Conservation (phyloP, 2,329 filamentous ascomycete species). For the Calonectria hongkongensis region DNA sequence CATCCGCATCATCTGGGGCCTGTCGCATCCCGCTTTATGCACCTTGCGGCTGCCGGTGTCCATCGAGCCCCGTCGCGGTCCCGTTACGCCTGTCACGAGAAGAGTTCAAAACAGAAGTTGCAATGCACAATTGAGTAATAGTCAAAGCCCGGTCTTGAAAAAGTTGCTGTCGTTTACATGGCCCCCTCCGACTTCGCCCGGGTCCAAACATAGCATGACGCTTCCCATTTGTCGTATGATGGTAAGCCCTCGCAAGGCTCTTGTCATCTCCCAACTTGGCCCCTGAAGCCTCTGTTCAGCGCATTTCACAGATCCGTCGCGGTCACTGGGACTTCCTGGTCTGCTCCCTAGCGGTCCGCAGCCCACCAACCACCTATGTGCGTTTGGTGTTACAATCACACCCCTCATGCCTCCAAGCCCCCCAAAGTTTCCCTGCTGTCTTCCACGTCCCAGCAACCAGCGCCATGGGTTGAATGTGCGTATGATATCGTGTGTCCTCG, state of each 20-base stretch:
- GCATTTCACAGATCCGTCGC: conserved; percentile 24
- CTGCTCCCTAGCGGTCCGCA: conserved; percentile 38
- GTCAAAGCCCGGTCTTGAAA: conserved; percentile 44
- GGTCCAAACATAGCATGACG: conserved; percentile 47
- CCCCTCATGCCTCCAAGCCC: conserved; percentile 16
- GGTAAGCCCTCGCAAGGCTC: conserved; percentile 41
- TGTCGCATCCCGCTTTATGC: conserved; percentile 44
- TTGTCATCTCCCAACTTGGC: conserved; percentile 35
- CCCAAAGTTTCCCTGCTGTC: conserved; percentile 6
- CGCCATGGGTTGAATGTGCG: conserved; percentile 41
- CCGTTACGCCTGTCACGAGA: conserved; percentile 49
- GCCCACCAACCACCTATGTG: background rate
- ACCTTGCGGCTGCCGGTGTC: conserved; percentile 45
- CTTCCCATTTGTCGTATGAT: conserved; percentile 52
- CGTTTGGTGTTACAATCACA: conserved; percentile 14
- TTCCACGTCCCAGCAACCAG: conserved; percentile 36
- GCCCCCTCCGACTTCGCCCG: conserved; percentile 50
- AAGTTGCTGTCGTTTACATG: conserved; percentile 34
- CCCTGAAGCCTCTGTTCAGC: conserved; percentile 36
- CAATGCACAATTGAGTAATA: conserved; percentile 52
- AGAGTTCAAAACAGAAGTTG: conserved; percentile 44
- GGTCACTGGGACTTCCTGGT: conserved; percentile 38
- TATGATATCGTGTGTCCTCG: conserved; percentile 44
- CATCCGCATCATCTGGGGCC: conserved; percentile 37
- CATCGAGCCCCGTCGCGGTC: conserved; percentile 44